Evolutionary conservation across 2,329 filamentous ascomycete genomes (phyloP).

Genomic region (Exophiala bonariae): DNA sequence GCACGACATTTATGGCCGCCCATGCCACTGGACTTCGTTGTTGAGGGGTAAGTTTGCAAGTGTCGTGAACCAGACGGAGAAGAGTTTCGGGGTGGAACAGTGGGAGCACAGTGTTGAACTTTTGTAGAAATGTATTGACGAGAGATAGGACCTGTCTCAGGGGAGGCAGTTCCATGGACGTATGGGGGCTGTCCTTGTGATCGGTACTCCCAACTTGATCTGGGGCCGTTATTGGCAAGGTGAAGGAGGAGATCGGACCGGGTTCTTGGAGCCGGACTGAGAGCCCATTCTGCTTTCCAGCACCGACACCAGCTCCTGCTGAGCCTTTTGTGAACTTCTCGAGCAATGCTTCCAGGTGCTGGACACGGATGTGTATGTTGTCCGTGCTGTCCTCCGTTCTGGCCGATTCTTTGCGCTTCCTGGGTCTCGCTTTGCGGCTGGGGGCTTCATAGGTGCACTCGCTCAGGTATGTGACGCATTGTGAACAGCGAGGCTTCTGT

Average conservation of each 20-base stretch:
- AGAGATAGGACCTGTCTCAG: constrained; percentile 13
- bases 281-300: background rate
- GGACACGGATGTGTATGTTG: background rate
- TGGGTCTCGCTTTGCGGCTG: constrained; percentile 6
- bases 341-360: constrained; percentile 1
- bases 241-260: background rate
- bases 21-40: constrained; percentile 28
- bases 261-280: background rate
- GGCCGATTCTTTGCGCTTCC: background rate
- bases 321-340: background rate
- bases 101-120: constrained; percentile 19
- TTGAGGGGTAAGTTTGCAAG: constrained; percentile 7
- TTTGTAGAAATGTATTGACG: constrained; percentile 12
- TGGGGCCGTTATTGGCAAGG: background rate
- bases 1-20: constrained; percentile 34
- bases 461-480: constrained; percentile 29
- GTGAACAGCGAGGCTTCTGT: constrained; percentile 35
- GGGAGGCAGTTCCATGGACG: constrained; percentile 9
- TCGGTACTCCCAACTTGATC: background rate
- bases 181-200: background rate
- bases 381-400: background rate
- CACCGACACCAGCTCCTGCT: background rate
- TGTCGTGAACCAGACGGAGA: constrained; percentile 11
- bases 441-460: constrained; percentile 11
- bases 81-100: constrained; percentile 15